phyloP scores from a whole-genome alignment of 768 basidiomycete species.

The Grammothele lineata region DNA sequence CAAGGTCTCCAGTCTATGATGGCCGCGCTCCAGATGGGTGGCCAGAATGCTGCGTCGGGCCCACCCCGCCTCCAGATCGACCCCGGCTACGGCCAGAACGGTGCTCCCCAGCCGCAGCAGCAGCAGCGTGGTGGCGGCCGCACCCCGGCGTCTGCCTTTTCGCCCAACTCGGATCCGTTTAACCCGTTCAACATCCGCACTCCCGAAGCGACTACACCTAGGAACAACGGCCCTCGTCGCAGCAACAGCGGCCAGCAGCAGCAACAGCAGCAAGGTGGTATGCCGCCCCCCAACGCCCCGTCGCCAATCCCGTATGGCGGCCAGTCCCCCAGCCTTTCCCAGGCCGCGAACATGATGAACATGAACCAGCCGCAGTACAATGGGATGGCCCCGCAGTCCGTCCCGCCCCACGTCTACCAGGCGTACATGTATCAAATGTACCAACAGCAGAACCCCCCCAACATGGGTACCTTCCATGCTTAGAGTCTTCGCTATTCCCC shows the following conservation, averaged over 20 bases:
- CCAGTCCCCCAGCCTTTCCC: constrained; percentile 59
- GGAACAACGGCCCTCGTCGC: constrained; percentile 39
- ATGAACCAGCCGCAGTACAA: constrained; percentile 67
- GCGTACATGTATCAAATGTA: constrained; percentile 84
- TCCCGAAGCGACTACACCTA: constrained; percentile 49
- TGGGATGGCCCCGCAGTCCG: constrained; percentile 51
- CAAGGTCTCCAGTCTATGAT: constrained; percentile 90
- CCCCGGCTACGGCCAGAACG: constrained; percentile 46
- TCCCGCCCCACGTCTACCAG: constrained; percentile 69
- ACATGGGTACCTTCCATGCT: constrained; percentile 68
- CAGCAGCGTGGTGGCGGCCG: constrained; percentile 32
- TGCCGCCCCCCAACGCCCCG: constrained; percentile 27
- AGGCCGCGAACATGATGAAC: constrained; percentile 52
- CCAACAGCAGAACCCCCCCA: constrained; percentile 68
- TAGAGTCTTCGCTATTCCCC: constrained; percentile 20
- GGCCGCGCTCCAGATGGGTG: constrained; percentile 89
- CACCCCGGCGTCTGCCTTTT: constrained; percentile 43
- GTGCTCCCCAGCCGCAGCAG: constrained; percentile 9
- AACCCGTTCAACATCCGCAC: constrained; percentile 51
- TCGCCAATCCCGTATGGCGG: constrained; percentile 46
- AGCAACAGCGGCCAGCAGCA: no score
- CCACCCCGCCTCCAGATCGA: constrained; percentile 73
- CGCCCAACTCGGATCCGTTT: constrained; percentile 51
- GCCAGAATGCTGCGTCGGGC: constrained; percentile 78
- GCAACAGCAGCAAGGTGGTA: no score